Conservation (phyloP, 331 rosid species). For the Spiraea crenata region DNA sequence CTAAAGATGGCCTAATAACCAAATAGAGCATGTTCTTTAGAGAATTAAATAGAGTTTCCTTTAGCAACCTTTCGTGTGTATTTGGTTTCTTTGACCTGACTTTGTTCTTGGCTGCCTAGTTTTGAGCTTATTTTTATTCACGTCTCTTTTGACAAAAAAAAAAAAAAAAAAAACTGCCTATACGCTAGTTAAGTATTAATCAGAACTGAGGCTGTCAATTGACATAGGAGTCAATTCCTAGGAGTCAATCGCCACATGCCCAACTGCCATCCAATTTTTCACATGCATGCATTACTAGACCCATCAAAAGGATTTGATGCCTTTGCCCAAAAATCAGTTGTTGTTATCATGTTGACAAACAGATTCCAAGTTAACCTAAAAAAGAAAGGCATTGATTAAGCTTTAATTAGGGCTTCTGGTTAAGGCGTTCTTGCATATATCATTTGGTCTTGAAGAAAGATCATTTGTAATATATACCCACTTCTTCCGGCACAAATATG, state of each 20-base stretch:
- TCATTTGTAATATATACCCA: not conserved
- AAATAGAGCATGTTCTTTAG: not conserved
- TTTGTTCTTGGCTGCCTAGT: too few relatives aligned
- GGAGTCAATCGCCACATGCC: constrained; percentile 29
- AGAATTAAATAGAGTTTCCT: not conserved
- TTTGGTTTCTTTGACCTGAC: too few relatives aligned
- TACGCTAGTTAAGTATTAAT: constrained; percentile 8
- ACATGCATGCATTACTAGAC: constrained; percentile 19
- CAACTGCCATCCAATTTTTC: constrained; percentile 36
- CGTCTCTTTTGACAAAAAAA: too few relatives aligned
- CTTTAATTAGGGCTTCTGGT: not conserved
- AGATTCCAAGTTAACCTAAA: not conserved
- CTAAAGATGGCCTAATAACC: too few relatives aligned
- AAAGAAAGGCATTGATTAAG: constrained; percentile 5
- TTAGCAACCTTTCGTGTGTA: not conserved
- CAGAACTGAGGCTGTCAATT: constrained; percentile 13
- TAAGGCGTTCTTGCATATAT: not conserved
- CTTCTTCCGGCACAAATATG: not conserved
- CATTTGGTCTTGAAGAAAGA: not conserved
- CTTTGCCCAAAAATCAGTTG: constrained; percentile 14
- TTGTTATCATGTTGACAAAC: not conserved
- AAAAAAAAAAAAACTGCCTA: not conserved
- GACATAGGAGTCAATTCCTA: constrained; percentile 11
- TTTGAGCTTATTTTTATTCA: too few relatives aligned
- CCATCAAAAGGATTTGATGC: constrained; percentile 20